Evolutionary conservation across 352 stramenopile genomes (phyloP).

Genomic region (Globisporangium nunn): DNA sequence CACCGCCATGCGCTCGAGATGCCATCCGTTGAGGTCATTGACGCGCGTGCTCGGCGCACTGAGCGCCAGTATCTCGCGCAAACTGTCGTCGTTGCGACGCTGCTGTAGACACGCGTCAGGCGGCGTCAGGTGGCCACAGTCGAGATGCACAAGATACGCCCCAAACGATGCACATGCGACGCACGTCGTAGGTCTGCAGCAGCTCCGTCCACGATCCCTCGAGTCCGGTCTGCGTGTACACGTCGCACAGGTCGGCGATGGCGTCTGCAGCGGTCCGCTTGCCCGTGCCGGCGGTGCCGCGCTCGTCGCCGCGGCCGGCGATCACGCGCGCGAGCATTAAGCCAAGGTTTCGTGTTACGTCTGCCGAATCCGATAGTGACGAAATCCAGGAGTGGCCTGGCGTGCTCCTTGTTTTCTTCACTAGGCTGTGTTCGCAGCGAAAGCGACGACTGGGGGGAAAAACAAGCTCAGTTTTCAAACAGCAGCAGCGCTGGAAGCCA

Average conservation of each 20-base stretch:
- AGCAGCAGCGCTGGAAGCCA: not conserved
- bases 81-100: conserved; percentile 71
- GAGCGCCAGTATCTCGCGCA: conserved; percentile 68
- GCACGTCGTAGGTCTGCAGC: conserved; percentile 62
- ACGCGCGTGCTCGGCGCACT: conserved; percentile 49
- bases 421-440: not conserved
- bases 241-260: conserved; percentile 49
- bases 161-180: not conserved
- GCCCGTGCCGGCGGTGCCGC: not conserved
- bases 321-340: conserved; percentile 12
- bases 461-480: not conserved
- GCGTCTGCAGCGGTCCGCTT: conserved; percentile 17
- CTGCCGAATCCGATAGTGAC: not conserved
- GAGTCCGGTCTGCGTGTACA: conserved; percentile 58
- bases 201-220: conserved; percentile 67
- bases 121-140: not conserved
- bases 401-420: not conserved
- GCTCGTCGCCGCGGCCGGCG: conserved; percentile 8
- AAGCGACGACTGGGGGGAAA: too few relatives aligned
- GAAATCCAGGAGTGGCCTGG: not conserved
- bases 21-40: conserved; percentile 63
- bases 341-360: too few relatives aligned
- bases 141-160: not conserved
- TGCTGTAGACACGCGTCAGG: conserved; percentile 24
- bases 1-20: conserved; percentile 78